Percentiles rank a stretch among this genome's conserved stretches.
phyloP scores from a whole-genome alignment of 306 rosid species.

The Geum urbanum region DNA sequence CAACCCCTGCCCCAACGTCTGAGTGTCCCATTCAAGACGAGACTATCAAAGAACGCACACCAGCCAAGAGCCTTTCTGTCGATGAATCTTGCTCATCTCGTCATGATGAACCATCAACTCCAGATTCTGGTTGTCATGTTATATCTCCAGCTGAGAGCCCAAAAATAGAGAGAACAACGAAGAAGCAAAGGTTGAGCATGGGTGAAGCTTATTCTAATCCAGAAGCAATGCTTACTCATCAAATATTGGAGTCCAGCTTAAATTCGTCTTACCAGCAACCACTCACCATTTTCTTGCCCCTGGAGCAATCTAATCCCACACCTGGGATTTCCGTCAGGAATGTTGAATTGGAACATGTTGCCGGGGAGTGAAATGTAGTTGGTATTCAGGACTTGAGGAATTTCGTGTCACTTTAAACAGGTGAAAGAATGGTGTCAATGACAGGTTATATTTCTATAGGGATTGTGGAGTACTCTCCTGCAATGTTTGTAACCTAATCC shows the following conservation, averaged over 20 bases:
- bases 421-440: constrained; percentile 34
- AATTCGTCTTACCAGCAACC: constrained; percentile 54
- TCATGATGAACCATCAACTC: constrained; percentile 80
- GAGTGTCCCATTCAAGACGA: constrained; percentile 62
- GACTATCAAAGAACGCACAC: constrained; percentile 56
- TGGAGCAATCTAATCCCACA: constrained; percentile 59
- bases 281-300: constrained; percentile 36
- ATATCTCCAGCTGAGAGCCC: constrained; percentile 66
- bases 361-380: constrained; percentile 45
- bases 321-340: constrained; percentile 39
- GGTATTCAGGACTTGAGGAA: constrained; percentile 29
- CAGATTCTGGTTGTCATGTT: constrained; percentile 77
- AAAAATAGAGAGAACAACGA: constrained; percentile 46
- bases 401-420: constrained; percentile 31
- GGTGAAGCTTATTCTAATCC: constrained; percentile 48
- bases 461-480: constrained; percentile 19
- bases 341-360: constrained; percentile 42
- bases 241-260: constrained; percentile 87
- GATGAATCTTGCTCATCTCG: constrained; percentile 82
- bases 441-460: constrained; percentile 31
- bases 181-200: constrained; percentile 52
- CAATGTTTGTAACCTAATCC: not conserved
- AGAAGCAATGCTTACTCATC: constrained; percentile 67
- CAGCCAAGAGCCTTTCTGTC: constrained; percentile 66
- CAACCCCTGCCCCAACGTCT: constrained; percentile 83